Base-by-base conservation (phyloP, 768 basidiomycete species). In the Pilatotrama ljubarskyi region DNA sequence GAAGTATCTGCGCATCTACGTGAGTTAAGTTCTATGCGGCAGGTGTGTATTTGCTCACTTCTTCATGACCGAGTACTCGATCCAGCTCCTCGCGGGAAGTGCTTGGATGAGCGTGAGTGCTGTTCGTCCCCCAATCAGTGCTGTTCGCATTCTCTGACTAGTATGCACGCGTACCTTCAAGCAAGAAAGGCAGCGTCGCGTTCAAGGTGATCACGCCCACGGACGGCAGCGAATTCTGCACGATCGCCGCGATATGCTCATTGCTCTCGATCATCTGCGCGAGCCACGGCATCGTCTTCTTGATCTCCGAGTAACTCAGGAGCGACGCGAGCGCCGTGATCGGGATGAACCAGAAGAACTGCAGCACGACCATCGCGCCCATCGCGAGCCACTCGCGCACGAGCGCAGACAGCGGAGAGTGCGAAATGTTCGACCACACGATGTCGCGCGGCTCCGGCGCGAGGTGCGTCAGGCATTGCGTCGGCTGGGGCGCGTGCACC, bases 391-490 rank as follows among this genome's bases (percentile, higher is more conserved):
- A 57, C 42, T 93, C 85, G 26, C 97, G 86, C 3, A 85, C 78
- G 46, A 83, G 80, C 17, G 86, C 77, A 35, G 83, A 76, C 15
- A 79, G 69, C 0, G 78, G 76, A 0, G 91, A 83, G 20, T 88
- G 84, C 1, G 86, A 78, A 77, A 98, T 89, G 65, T 94, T 95
- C 29, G 87, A 79, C 97, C 97, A 99, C 18, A 98, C 85, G 56
- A 98, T 91, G 71, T 98, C 96, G 48, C 96, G 84, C 10, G 96
- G 95, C 70, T 98, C 95, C 0, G 96, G 96, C 0, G 96, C 95
- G 18, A 84, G 82, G 58, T 78, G 82, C 11, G 92, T 95, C 32
- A 80, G 80, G 51, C 83, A 81, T 71, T 86, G 82, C 52, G 80
- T 80, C 15, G 88, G 88, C 52, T 80, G 80, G 0, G 90, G 81